These are phyloP conservation scores for Leishmania aethiopica DNA, from an alignment of 208 protist species.

Conservation along the genomic window DNA sequence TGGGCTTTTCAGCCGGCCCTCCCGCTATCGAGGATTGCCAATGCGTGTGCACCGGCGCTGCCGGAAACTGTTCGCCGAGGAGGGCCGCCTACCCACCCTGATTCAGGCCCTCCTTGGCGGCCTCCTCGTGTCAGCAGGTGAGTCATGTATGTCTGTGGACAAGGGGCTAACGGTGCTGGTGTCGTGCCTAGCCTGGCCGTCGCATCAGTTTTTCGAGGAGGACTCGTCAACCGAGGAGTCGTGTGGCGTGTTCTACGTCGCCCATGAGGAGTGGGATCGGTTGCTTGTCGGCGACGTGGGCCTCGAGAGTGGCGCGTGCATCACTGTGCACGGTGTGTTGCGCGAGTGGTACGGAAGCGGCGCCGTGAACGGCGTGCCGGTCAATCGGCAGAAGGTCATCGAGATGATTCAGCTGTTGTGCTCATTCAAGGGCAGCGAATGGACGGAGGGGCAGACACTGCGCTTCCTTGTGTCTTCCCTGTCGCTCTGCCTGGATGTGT, in stretches of 20 bases:
- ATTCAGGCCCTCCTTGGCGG: conserved; percentile 39
- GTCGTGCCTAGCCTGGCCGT: conserved; percentile 72
- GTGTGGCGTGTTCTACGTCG: conserved; percentile 48
- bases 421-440: conserved; percentile 36
- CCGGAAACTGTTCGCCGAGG: conserved; percentile 43
- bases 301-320: not conserved
- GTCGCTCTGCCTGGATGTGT: conserved; percentile 38
- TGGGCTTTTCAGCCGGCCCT: conserved; percentile 60
- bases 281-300: conserved; percentile 42
- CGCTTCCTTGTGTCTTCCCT: conserved; percentile 34
- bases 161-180: conserved; percentile 39
- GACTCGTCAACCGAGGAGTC: conserved; percentile 55
- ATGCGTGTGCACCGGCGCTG: conserved; percentile 57
- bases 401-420: conserved; percentile 51
- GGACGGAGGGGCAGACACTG: conserved; percentile 25
- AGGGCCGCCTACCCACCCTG: conserved; percentile 37
- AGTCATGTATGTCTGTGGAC: conserved; percentile 29
- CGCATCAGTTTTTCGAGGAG: conserved; percentile 82
- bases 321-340: conserved; percentile 35
- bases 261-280: conserved; percentile 49
- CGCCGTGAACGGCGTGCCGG: conserved; percentile 19
- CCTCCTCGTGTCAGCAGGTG: conserved; percentile 17
- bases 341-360: conserved; percentile 27
- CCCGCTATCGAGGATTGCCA: conserved; percentile 62
- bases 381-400: conserved; percentile 33